Evolutionary conservation across 2,329 filamentous ascomycete genomes (phyloP).

Genomic region (Sporothrix sp.): DNA sequence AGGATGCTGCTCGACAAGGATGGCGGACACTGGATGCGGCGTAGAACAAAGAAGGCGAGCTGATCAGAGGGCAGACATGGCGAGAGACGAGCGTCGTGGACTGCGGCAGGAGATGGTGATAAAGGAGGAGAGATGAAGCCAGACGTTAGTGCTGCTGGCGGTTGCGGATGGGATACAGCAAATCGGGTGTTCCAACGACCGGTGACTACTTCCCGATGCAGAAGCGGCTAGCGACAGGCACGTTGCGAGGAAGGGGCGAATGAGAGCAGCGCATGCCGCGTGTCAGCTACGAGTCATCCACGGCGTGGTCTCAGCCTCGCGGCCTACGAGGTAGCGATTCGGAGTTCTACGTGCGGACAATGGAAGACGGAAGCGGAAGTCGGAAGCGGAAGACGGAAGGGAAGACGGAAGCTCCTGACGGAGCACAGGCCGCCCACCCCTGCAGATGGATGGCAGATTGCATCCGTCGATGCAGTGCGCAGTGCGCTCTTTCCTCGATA

Average conservation of each 20-base stretch:
- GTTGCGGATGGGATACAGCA: too few species aligned
- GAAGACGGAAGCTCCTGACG: too few species aligned
- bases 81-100: not conserved
- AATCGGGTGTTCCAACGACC: not conserved
- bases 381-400: too few species aligned
- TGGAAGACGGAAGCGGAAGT: too few species aligned
- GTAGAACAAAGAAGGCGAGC: too few species aligned
- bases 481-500: not conserved
- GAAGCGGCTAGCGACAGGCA: not conserved
- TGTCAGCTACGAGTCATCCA: too few species aligned
- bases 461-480: too few species aligned
- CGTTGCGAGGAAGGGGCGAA: not conserved
- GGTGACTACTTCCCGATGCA: constrained; percentile 10
- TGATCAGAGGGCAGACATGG: constrained; percentile 1
- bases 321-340: too few species aligned
- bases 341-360: too few species aligned
- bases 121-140: not conserved
- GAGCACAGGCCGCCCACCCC: not conserved
- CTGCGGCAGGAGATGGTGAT: not conserved
- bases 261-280: not conserved
- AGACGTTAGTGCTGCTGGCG: not conserved
- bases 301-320: too few species aligned
- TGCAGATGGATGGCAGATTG: not conserved
- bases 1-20: too few species aligned
- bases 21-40: too few species aligned